These are phyloP conservation scores for Misopates orontium DNA, from an alignment of 257 asterid genomes.

Conservation along the genomic window DNA sequence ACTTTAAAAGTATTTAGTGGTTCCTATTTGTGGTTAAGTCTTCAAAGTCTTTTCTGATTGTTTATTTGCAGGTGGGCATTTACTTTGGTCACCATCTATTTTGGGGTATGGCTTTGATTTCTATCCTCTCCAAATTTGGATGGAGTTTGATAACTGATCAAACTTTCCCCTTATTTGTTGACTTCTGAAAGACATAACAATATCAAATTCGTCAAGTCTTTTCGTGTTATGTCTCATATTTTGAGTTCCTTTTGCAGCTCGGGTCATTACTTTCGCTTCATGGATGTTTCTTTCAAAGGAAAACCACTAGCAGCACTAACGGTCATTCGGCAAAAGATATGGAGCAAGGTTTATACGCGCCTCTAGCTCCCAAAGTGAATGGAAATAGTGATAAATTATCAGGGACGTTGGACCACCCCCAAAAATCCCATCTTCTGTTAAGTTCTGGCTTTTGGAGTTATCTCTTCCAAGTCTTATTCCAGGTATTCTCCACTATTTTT, in stretches of 20 bases:
- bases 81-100: constrained; percentile 75
- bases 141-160: constrained; percentile 3
- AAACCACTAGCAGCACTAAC: constrained; percentile 25
- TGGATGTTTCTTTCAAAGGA: constrained; percentile 52
- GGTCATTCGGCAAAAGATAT: constrained; percentile 38
- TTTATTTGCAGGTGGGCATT: constrained; percentile 82
- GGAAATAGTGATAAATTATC: constrained; percentile 34
- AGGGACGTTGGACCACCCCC: constrained; percentile 29
- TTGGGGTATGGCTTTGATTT: constrained; percentile 63
- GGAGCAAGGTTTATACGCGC: constrained; percentile 58
- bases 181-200: constrained; percentile 19
- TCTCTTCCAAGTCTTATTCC: constrained; percentile 69
- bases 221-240: constrained; percentile 30
- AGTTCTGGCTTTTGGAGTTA: constrained; percentile 41
- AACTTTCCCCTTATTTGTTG: constrained; percentile 8
- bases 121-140: constrained; percentile 22
- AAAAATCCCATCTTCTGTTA: constrained; percentile 27
- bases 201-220: constrained; percentile 9
- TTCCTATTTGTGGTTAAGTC: neutral
- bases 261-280: constrained; percentile 72
- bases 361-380: constrained; percentile 43
- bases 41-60: constrained; percentile 9
- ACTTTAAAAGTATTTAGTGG: constrained; percentile 6
- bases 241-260: constrained; percentile 49
- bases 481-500: constrained; percentile 46